A percentile compares a stretch with the other conserved stretches of the same genome.
phyloP scores from a whole-genome alignment of 2,329 filamentous ascomycete genomes.

The Lecanoromycetidae sp. region DNA sequence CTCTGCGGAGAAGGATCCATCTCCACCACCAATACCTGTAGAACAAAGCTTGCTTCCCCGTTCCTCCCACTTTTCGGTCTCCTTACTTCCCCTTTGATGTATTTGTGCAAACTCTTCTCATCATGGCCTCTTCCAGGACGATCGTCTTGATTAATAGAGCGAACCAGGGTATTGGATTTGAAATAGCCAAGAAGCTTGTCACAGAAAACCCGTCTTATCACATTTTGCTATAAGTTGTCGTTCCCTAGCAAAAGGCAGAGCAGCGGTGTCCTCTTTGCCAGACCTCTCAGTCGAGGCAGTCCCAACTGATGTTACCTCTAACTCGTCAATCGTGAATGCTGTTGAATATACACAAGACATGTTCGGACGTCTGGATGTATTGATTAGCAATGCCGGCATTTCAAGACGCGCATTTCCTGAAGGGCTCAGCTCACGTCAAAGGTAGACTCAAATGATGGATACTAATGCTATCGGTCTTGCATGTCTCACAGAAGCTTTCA shows the following conservation, averaged over 20 bases:
- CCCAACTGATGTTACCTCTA: constrained; percentile 17
- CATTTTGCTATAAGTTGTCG: constrained; percentile 1
- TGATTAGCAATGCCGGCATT: constrained; percentile 24
- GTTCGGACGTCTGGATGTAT: constrained; percentile 18
- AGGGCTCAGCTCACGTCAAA: constrained; percentile 3
- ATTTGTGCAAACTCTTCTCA: not conserved
- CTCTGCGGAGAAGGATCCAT: not conserved
- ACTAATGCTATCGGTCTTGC: constrained; percentile 25
- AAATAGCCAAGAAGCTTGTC: constrained; percentile 5
- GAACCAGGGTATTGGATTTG: constrained; percentile 9
- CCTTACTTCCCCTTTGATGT: too few species aligned
- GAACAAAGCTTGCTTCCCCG: too few species aligned
- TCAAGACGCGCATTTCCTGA: constrained; percentile 8
- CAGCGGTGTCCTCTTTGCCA: constrained; percentile 4
- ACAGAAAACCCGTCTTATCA: constrained; percentile 4
- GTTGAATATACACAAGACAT: constrained; percentile 1
- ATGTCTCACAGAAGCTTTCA: constrained; percentile 22
- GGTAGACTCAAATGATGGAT: constrained; percentile 15
- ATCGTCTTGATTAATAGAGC: constrained; percentile 3
- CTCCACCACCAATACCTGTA: too few species aligned
- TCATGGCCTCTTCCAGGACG: not conserved
- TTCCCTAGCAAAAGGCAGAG: constrained; percentile 3
- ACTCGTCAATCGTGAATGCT: constrained; percentile 13
- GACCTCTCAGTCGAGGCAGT: constrained; percentile 11
- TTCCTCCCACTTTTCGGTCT: too few species aligned